These are phyloP conservation scores for Nigrospora sphaerica DNA, from an alignment of 2,329 filamentous ascomycete species.

Conservation along the genomic window DNA sequence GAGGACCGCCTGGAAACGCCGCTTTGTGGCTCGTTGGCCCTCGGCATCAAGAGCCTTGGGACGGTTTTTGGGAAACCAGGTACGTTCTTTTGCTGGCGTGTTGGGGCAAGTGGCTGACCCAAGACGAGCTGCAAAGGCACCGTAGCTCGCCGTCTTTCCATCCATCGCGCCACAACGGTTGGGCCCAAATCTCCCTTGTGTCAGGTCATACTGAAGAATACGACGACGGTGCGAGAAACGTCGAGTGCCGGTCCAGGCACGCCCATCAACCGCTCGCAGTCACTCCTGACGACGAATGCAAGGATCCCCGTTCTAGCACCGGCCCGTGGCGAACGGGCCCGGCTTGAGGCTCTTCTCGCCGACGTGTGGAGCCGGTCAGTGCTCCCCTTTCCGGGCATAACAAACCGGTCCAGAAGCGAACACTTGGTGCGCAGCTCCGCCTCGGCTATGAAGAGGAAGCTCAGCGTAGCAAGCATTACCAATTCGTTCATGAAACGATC, in stretches of 20 bases:
- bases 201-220: constrained; percentile 84
- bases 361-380: constrained; percentile 81
- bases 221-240: constrained; percentile 57
- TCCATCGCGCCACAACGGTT: constrained; percentile 71
- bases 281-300: constrained; percentile 62
- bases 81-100: constrained; percentile 13
- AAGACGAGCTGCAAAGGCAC: constrained; percentile 35
- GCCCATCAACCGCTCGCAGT: constrained; percentile 71
- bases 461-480: constrained; percentile 75
- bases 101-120: constrained; percentile 3
- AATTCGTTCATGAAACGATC: constrained; percentile 70
- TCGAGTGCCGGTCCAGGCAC: constrained; percentile 33
- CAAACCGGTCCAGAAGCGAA: constrained; percentile 55
- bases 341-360: constrained; percentile 64
- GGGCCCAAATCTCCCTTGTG: constrained; percentile 60
- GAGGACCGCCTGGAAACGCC: constrained; percentile 36
- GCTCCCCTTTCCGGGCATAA: constrained; percentile 79
- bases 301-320: constrained; percentile 66
- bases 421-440: constrained; percentile 71
- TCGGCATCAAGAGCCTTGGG: constrained; percentile 69
- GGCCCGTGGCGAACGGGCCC: constrained; percentile 65
- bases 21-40: constrained; percentile 55
- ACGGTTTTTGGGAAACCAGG: constrained; percentile 68
- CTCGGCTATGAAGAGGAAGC: constrained; percentile 78
- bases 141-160: constrained; percentile 62